phyloP scores from a whole-genome alignment of 768 basidiomycete species.

The Suillus plorans region DNA sequence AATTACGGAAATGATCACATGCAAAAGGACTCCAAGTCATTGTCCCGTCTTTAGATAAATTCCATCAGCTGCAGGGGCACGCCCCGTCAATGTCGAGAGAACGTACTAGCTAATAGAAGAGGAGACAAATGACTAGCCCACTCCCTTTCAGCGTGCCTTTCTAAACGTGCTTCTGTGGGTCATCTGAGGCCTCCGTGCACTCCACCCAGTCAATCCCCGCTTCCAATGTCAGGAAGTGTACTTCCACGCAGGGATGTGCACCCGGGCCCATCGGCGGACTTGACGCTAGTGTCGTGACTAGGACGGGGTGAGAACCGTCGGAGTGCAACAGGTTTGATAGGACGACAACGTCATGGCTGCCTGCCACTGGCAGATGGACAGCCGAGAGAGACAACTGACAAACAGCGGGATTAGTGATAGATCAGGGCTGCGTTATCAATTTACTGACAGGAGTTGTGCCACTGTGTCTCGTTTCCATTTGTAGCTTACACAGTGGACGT shows the following conservation, averaged over 20 bases:
- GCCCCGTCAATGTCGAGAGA: neutral
- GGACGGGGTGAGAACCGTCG: constrained; percentile 53
- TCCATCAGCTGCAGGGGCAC: neutral
- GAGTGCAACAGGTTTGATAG: constrained; percentile 77
- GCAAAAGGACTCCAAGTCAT: neutral
- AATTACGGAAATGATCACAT: neutral
- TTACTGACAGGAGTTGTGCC: constrained; percentile 48
- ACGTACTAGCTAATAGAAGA: neutral
- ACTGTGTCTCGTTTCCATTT: constrained; percentile 63
- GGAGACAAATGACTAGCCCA: constrained; percentile 38
- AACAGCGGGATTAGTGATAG: constrained; percentile 11
- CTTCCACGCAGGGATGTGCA: constrained; percentile 63
- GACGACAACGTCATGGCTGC: constrained; percentile 55
- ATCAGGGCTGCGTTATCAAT: constrained; percentile 5
- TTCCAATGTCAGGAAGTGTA: constrained; percentile 48
- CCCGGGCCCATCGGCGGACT: constrained; percentile 37
- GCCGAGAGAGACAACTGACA: constrained; percentile 18
- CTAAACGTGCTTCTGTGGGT: constrained; percentile 41
- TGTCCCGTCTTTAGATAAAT: neutral
- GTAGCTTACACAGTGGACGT: constrained; percentile 49
- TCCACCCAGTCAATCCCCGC: constrained; percentile 53
- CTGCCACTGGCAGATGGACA: constrained; percentile 44
- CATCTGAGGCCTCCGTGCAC: constrained; percentile 18
- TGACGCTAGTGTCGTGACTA: constrained; percentile 47
- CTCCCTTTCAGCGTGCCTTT: constrained; percentile 45